Percentiles rank a stretch among this genome's conserved stretches.
These are phyloP conservation scores for Zygosaccharomyces siamensis DNA, from an alignment of 805 yeast genomes.

Conservation along the genomic window DNA sequence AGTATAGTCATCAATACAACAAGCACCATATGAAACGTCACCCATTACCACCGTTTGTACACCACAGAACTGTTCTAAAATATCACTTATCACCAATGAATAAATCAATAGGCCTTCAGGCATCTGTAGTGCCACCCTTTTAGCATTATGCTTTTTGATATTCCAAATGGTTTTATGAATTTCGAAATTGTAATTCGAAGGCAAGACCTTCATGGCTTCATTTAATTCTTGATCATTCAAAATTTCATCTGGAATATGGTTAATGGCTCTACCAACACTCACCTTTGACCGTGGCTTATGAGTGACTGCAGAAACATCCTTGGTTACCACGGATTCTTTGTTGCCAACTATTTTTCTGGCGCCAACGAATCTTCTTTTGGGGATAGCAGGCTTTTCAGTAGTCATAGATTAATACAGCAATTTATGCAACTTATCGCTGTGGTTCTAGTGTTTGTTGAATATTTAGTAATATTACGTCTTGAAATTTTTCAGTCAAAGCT, in stretches of 20 bases:
- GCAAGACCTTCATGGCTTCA: conserved; percentile 74
- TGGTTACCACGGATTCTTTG: conserved; percentile 25
- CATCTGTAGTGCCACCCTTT: conserved; percentile 90
- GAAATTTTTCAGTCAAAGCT: conserved; percentile 1
- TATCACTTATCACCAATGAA: conserved; percentile 85
- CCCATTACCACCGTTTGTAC: conserved; percentile 95
- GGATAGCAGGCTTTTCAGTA: conserved; percentile 26
- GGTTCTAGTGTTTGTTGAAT: too few species aligned
- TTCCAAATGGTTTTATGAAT: conserved; percentile 96
- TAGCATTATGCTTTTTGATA: conserved; percentile 66
- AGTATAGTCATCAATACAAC: conserved; percentile 95
- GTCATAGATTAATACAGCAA: background rate
- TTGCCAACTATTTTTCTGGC: conserved; percentile 32
- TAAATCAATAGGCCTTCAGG: conserved; percentile 93
- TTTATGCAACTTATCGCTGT: background rate
- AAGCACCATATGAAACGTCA: conserved; percentile 97
- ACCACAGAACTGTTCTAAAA: conserved; percentile 81
- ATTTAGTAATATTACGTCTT: background rate
- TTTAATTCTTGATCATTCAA: conserved; percentile 75
- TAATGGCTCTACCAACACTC: conserved; percentile 56
- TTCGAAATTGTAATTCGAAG: conserved; percentile 91
- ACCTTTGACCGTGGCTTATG: conserved; percentile 30
- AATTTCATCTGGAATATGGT: conserved; percentile 87
- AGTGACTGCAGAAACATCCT: conserved; percentile 22
- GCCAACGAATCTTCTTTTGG: conserved; percentile 61